Evolutionary conservation across 1,139 yeast genomes (phyloP).

Genomic region (Lodderomyces metapsilosis): DNA sequence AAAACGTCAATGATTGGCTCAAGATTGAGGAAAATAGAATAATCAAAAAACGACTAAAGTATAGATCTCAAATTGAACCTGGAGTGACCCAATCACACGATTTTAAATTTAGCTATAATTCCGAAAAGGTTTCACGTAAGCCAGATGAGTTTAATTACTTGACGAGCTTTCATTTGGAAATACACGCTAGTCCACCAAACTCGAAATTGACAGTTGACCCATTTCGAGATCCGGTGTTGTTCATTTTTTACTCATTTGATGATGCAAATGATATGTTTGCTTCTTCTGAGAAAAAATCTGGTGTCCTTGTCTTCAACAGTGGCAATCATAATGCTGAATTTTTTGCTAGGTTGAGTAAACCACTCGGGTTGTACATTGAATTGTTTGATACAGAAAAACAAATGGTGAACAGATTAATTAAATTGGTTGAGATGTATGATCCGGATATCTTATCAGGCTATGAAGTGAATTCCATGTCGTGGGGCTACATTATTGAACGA

Average conservation of each 20-base stretch:
- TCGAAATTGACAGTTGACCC: constrained; percentile 64
- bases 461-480: constrained; percentile 75
- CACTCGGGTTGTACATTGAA: constrained; percentile 21
- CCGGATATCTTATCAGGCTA: constrained; percentile 89
- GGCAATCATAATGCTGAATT: constrained; percentile 4
- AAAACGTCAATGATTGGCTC: constrained; percentile 22
- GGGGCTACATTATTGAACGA: constrained; percentile 88
- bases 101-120: constrained; percentile 32
- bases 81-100: constrained; percentile 39
- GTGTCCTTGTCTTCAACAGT: constrained; percentile 17
- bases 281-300: constrained; percentile 16
- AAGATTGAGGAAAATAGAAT: constrained; percentile 17
- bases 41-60: constrained; percentile 18
- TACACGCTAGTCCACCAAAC: constrained; percentile 57
- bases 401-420: constrained; percentile 54
- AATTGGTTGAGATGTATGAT: constrained; percentile 61
- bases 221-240: constrained; percentile 49
- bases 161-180: constrained; percentile 60
- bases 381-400: constrained; percentile 51
- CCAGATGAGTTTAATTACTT: constrained; percentile 49
- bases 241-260: constrained; percentile 64
- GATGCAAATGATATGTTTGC: constrained; percentile 36
- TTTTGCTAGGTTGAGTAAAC: constrained; percentile 5
- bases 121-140: constrained; percentile 32
- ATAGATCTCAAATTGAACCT: constrained; percentile 51